phyloP scores from a whole-genome alignment of 169 alveolate species.

The Plasmodium fragile region DNA sequence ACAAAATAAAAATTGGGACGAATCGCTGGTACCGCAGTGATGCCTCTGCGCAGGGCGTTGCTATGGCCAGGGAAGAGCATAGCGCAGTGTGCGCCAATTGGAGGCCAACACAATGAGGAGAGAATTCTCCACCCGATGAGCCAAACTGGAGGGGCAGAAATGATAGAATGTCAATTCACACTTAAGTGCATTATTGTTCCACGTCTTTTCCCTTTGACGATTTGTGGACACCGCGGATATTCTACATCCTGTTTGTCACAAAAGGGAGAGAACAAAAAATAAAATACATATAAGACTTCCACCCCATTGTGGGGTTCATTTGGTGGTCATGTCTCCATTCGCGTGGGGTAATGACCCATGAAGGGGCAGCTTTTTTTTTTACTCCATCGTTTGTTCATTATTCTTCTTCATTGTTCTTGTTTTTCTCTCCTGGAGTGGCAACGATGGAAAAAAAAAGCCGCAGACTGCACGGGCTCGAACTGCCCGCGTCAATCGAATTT shows the following conservation, averaged over 20 bases:
- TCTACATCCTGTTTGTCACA: background rate
- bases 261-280: background rate
- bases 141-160: background rate
- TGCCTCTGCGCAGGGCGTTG: background rate
- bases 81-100: background rate
- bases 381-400: background rate
- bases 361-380: background rate
- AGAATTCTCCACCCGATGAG: background rate
- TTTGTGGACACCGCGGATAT: background rate
- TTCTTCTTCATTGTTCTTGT: background rate
- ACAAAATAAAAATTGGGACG: background rate
- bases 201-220: background rate
- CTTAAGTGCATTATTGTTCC: background rate
- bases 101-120: background rate
- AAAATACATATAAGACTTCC: background rate
- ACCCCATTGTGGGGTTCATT: background rate
- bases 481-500: conserved; percentile 39
- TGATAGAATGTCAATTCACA: background rate
- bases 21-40: background rate
- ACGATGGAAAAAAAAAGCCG: conserved; percentile 57
- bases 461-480: conserved; percentile 64
- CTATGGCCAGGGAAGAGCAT: background rate
- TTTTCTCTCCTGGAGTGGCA: background rate
- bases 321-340: background rate
- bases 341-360: background rate